These are phyloP conservation scores for Xylaria sp. DNA, from an alignment of 2,329 filamentous ascomycete genomes.

Conservation along the genomic window DNA sequence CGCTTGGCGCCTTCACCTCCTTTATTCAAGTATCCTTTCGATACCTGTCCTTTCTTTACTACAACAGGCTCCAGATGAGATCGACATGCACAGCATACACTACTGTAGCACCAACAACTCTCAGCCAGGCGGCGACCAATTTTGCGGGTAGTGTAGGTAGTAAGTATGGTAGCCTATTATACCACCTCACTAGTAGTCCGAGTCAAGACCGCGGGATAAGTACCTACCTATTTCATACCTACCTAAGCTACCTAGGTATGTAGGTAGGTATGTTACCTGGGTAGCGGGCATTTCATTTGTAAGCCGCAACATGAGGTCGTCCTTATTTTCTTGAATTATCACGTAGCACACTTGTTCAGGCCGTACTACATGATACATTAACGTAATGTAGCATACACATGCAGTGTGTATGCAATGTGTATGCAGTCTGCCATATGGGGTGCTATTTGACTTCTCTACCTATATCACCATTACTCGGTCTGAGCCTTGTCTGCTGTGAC, in stretches of 20 bases:
- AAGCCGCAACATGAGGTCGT: conserved; percentile 23
- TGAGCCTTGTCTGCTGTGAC: not conserved
- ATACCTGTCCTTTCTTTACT: not conserved
- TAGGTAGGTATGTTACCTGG: not conserved
- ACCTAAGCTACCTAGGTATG: no score
- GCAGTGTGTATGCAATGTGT: not conserved
- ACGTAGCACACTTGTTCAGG: not conserved
- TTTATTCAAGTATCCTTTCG: conserved; percentile 20
- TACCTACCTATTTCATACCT: not conserved
- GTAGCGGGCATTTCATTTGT: conserved; percentile 16
- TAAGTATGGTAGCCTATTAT: not conserved
- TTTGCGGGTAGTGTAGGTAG: not conserved
- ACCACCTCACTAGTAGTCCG: no score
- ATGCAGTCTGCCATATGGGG: not conserved
- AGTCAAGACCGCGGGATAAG: not conserved
- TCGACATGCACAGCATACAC: conserved; percentile 22
- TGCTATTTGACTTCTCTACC: not conserved
- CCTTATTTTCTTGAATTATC: conserved; percentile 19
- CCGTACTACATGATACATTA: not conserved
- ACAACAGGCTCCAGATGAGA: conserved; percentile 11
- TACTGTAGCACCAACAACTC: not conserved
- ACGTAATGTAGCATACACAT: not conserved
- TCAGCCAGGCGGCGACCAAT: not conserved
- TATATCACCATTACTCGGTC: not conserved
- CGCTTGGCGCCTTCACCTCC: conserved; percentile 16